phyloP scores from a whole-genome alignment of 106 monocot species.

The Gastrodia elata region DNA sequence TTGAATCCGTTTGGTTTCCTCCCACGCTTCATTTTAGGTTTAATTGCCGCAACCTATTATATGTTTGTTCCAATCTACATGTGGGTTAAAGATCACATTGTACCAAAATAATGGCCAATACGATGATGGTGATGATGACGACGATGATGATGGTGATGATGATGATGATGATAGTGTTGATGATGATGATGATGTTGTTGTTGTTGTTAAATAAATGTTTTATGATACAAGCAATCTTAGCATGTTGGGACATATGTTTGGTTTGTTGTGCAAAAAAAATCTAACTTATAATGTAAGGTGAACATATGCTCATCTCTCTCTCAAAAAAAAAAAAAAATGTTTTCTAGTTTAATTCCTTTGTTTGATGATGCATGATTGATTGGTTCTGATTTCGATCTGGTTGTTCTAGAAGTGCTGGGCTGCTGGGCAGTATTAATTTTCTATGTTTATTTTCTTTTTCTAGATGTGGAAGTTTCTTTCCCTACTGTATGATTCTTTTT shows the following conservation, averaged over 20 bases:
- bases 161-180: too few species aligned
- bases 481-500: too few species aligned
- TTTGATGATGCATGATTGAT: too few species aligned
- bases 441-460: too few species aligned
- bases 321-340: not conserved
- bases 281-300: too few species aligned
- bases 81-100: slow-evolving; percentile 84
- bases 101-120: slow-evolving; percentile 69
- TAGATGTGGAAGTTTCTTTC: too few species aligned
- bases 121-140: slow-evolving; percentile 5
- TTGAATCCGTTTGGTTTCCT: too few species aligned
- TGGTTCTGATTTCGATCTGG: too few species aligned
- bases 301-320: not conserved
- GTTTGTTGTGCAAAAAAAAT: not conserved
- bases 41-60: slow-evolving; percentile 48
- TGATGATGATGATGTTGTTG: too few species aligned
- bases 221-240: not conserved
- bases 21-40: slow-evolving; percentile 72
- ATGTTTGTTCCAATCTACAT: slow-evolving; percentile 83
- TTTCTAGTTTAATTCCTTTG: not conserved
- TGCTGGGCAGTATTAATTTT: too few species aligned
- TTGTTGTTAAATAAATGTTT: not conserved
- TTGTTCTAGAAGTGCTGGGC: too few species aligned
- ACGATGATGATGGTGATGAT: not conserved
- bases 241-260: not conserved